Base-by-base conservation (phyloP, 1,139 yeast species). In the Suzukiozyma palmioleophila region DNA sequence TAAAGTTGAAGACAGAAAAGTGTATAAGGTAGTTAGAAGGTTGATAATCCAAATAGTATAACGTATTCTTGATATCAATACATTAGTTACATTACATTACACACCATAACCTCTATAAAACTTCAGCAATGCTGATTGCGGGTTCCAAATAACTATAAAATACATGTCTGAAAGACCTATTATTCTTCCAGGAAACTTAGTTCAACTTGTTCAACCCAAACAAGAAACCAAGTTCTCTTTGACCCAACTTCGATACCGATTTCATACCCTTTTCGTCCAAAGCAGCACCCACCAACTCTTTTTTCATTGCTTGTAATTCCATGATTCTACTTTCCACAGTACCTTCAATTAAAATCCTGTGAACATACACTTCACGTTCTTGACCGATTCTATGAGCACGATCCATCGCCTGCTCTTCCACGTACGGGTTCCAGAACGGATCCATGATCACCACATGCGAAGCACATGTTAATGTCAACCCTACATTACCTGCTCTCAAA, bases 391-490 rank as follows among this genome's bases (percentile, higher is more conserved):
- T 77, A 62, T 92, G 92, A 6, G 94, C 95, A 49, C 98, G 77
- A 59, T 88, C 97, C 76, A 86, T 88, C 0, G 97, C 97, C 62
- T 90, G 97, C 36, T 86, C 95, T 60, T 90, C 97, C 3, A 90
- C 96, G 59, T 75, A 90, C 1, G 97, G 97, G 55, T 90, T 90
- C 97, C 97, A 90, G 57, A 88, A 90, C 12, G 97, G 97, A 57
- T 90, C 97, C 70, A 87, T 75, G 10, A 90, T 75, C 38, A 90
- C 78, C 9, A 90, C 95, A 57, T 88, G 96, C 32, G 88, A 84
- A 0, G 97, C 97, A 64, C 95, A 86, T 0, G 97, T 90, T 47
- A 90, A 69, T 0, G 97, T 90, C 46, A 90, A 70, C 6, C 97
- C 97, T 11, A 89, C 92, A 57, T 87, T 89, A 51, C 97, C 97